Conservation (phyloP, 1,284 basidiomycete species). For the Leccinum griseonigrum region DNA sequence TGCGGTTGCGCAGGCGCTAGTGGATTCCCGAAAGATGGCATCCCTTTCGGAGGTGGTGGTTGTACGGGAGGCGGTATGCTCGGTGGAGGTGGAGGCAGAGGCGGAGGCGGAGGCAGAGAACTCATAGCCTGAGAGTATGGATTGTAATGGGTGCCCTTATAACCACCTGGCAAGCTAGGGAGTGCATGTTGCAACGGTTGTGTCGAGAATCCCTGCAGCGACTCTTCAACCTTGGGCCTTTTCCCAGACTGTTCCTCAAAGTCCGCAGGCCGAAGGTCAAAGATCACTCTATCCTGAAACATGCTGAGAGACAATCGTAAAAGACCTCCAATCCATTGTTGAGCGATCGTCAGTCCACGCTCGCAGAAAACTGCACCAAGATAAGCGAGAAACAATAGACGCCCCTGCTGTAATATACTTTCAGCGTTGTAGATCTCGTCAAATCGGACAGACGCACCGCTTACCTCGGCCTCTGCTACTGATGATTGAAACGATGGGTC, state of each 20-base stretch:
- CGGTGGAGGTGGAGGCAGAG: conserved; percentile 23
- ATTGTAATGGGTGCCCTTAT: conserved; percentile 31
- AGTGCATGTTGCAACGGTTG: conserved; percentile 32
- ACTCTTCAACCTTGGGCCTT: conserved; percentile 31
- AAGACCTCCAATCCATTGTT: conserved; percentile 57
- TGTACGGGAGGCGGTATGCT: conserved; percentile 28
- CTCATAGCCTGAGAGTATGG: conserved; percentile 26
- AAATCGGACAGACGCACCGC: conserved; percentile 16
- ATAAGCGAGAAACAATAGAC: conserved; percentile 60
- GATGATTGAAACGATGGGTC: conserved; percentile 40
- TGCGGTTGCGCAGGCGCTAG: conserved; percentile 56
- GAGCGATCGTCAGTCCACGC: conserved; percentile 49
- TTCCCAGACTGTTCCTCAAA: conserved; percentile 33
- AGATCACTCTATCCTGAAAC: conserved; percentile 20
- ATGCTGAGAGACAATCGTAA: conserved; percentile 37
- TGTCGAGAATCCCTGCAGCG: conserved; percentile 32
- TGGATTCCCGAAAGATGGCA: conserved; percentile 43
- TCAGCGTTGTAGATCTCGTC: conserved; percentile 19
- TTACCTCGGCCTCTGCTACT: conserved; percentile 49
- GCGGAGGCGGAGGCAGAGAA: conserved; percentile 14
- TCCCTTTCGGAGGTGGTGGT: conserved; percentile 26
- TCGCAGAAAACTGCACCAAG: conserved; percentile 62
- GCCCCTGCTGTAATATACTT: conserved; percentile 47
- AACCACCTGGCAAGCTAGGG: conserved; percentile 20
- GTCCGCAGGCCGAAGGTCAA: conserved; percentile 23